Evolutionary conservation across 2,329 filamentous ascomycete species (phyloP).

Genomic region (Aureobasidium namibiae): DNA sequence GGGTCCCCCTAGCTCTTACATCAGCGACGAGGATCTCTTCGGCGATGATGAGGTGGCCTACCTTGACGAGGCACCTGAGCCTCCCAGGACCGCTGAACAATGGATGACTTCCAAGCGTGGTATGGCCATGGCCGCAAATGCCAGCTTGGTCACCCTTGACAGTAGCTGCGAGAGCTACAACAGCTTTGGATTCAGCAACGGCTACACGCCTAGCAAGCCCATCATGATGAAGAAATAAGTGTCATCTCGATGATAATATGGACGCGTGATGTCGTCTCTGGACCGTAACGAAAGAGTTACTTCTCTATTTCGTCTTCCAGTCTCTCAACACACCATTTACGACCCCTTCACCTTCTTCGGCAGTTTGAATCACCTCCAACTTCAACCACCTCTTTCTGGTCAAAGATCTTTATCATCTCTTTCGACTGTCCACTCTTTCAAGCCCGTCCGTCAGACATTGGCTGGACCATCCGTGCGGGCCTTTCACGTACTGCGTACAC

Average conservation of each 20-base stretch:
- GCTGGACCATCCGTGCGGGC: conserved; percentile 12
- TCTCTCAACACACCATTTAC: neutral
- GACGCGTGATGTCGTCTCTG: neutral
- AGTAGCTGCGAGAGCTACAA: conserved; percentile 13
- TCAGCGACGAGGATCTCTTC: conserved; percentile 31
- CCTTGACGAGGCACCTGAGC: conserved; percentile 26
- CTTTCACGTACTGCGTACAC: neutral
- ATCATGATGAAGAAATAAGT: conserved; percentile 10
- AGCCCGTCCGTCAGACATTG: conserved; percentile 10
- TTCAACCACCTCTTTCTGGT: conserved; percentile 11
- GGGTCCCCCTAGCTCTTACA: conserved; percentile 25
- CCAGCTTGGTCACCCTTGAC: conserved; percentile 13
- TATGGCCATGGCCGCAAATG: conserved; percentile 18
- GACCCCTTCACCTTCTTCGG: conserved; percentile 8
- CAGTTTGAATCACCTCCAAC: conserved; percentile 1
- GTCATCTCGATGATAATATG: conserved; percentile 1
- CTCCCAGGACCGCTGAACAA: conserved; percentile 26
- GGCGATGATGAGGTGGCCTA: conserved; percentile 23
- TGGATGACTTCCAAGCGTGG: conserved; percentile 19
- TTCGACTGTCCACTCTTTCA: conserved; percentile 6
- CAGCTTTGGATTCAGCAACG: conserved; percentile 10
- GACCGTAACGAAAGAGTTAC: neutral
- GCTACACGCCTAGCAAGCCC: conserved; percentile 8
- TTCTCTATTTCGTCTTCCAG: neutral
- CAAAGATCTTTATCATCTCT: conserved; percentile 5